Percentiles rank a stretch among this genome's conserved stretches.
These are phyloP conservation scores for Chrysoporthe cubensis DNA, from an alignment of 2,329 filamentous ascomycete species.

Conservation along the genomic window DNA sequence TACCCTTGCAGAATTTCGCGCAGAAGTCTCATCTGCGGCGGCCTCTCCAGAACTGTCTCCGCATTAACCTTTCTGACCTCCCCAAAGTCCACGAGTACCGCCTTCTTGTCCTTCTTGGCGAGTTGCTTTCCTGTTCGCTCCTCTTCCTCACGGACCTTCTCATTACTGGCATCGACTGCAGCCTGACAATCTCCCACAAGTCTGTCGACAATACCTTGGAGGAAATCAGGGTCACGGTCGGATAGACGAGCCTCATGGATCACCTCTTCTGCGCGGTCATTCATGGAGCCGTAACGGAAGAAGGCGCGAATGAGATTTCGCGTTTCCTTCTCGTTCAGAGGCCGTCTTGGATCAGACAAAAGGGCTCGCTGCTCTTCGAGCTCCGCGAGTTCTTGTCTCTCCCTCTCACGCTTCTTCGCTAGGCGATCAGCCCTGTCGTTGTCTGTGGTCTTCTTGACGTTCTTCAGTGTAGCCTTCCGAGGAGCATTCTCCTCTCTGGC, in stretches of 20 bases:
- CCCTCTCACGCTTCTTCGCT: slow-evolving; percentile 67
- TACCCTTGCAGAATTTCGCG: slow-evolving; percentile 70
- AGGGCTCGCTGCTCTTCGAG: slow-evolving; percentile 75
- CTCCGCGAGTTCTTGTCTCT: slow-evolving; percentile 72
- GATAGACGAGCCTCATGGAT: slow-evolving; percentile 83
- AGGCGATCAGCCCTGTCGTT: slow-evolving; percentile 68
- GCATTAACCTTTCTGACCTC: slow-evolving; percentile 95
- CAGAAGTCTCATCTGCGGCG: slow-evolving; percentile 84
- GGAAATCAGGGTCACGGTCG: slow-evolving; percentile 79
- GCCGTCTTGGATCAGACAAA: slow-evolving; percentile 81
- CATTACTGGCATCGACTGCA: slow-evolving; percentile 69
- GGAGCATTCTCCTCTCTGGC: slow-evolving; percentile 86
- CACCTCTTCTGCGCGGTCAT: slow-evolving; percentile 86
- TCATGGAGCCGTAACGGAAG: slow-evolving; percentile 87
- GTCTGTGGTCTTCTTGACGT: slow-evolving; percentile 53
- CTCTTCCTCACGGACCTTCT: slow-evolving; percentile 77
- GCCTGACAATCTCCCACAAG: slow-evolving; percentile 64
- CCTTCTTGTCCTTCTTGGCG: slow-evolving; percentile 97
- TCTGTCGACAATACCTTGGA: slow-evolving; percentile 76
- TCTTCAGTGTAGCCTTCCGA: slow-evolving; percentile 69
- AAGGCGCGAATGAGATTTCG: slow-evolving; percentile 90
- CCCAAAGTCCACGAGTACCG: slow-evolving; percentile 91
- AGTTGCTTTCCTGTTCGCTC: slow-evolving; percentile 79
- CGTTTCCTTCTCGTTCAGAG: slow-evolving; percentile 89
- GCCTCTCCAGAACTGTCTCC: slow-evolving; percentile 90